Conservation (phyloP, 2,329 filamentous ascomycete species). For the Zymoseptoria brevis region DNA sequence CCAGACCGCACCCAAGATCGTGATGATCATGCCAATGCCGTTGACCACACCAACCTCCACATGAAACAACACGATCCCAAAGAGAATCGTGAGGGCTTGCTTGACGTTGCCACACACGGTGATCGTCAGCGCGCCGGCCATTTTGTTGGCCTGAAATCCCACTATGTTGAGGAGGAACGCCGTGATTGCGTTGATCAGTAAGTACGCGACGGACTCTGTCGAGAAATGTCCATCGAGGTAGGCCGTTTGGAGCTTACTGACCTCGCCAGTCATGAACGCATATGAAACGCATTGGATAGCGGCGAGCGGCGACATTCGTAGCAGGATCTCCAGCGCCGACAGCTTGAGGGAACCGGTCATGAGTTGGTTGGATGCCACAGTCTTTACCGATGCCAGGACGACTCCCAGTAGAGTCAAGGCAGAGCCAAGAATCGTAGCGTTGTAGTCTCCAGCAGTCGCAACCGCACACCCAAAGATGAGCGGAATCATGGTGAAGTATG, state of each 20-base stretch:
- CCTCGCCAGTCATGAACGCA: conserved; percentile 15
- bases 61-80: conserved; percentile 31
- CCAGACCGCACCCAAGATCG: conserved; percentile 48
- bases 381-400: conserved; percentile 42
- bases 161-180: conserved; percentile 32
- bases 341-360: conserved; percentile 55
- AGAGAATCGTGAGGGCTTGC: conserved; percentile 31
- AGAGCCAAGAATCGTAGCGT: conserved; percentile 49
- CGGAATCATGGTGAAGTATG: conserved; percentile 54
- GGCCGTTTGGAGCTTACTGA: conserved; percentile 8
- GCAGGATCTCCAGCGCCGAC: conserved; percentile 51
- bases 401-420: conserved; percentile 33
- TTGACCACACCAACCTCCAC: conserved; percentile 36
- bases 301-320: conserved; percentile 27
- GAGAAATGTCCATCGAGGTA: conserved; percentile 26
- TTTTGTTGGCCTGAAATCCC: conserved; percentile 33
- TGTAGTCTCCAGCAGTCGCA: conserved; percentile 56
- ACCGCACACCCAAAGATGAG: conserved; percentile 53
- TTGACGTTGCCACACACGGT: conserved; percentile 33
- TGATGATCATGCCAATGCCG: conserved; percentile 48
- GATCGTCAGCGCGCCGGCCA: conserved; percentile 31
- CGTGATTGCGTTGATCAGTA: conserved; percentile 26
- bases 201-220: conserved; percentile 53
- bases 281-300: conserved; percentile 17
- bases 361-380: conserved; percentile 55